Conservation (phyloP, 108 stramenopile species). For the Skeletonema grethae region DNA sequence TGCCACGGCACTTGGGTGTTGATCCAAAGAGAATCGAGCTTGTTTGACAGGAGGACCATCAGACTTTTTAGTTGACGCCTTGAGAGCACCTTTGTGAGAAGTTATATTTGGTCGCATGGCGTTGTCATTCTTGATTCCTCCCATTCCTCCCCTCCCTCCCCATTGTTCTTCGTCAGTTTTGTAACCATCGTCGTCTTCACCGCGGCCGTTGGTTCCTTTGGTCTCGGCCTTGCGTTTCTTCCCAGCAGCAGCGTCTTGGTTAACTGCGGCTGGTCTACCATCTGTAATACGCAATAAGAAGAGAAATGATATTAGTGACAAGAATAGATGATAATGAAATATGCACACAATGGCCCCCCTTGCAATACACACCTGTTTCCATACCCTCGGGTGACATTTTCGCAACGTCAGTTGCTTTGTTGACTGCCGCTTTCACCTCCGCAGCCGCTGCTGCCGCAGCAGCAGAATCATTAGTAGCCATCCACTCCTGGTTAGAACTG, state of each 20-base stretch:
- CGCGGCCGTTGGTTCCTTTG: constrained; percentile 15
- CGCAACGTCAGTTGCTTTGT: background rate
- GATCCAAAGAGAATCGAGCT: constrained; percentile 36
- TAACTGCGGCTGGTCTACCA: constrained; percentile 2
- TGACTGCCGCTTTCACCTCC: background rate
- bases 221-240: constrained; percentile 34
- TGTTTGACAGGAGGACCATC: constrained; percentile 34
- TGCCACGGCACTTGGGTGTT: constrained; percentile 5
- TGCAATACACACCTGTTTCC: background rate
- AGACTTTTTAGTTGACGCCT: background rate
- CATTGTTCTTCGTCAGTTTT: constrained; percentile 50
- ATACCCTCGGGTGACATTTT: background rate
- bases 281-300: background rate
- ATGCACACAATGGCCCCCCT: background rate
- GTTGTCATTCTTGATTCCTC: constrained; percentile 5
- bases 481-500: constrained; percentile 50
- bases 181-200: constrained; percentile 44
- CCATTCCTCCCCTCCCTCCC: constrained; percentile 34
- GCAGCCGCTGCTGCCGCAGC: background rate
- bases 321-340: background rate
- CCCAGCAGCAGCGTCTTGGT: constrained; percentile 4
- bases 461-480: constrained; percentile 23
- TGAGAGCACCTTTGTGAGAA: constrained; percentile 7
- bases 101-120: background rate
- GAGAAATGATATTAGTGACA: background rate